Conservation (phyloP, 2,329 filamentous ascomycete genomes). For the Curvularia spicifera region DNA sequence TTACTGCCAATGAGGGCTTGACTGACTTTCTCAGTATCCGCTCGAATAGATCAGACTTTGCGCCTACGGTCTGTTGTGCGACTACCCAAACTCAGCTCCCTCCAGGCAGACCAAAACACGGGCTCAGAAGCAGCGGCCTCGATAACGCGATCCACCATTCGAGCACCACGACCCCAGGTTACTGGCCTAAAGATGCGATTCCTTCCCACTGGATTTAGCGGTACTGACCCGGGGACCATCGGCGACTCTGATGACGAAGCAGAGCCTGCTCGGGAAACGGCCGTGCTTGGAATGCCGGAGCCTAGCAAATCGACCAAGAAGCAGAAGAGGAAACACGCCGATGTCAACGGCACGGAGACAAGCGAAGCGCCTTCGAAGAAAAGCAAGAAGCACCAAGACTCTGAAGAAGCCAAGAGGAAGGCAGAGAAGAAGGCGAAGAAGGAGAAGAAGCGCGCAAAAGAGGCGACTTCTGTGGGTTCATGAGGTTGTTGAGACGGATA, state of each 20-base stretch:
- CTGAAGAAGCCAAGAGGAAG: slow-evolving; percentile 45
- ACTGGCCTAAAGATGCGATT: slow-evolving; percentile 71
- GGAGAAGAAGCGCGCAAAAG: slow-evolving; percentile 45
- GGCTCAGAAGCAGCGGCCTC: slow-evolving; percentile 51
- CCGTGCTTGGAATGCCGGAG: slow-evolving; percentile 34
- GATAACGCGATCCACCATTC: slow-evolving; percentile 58
- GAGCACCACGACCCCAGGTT: slow-evolving; percentile 68
- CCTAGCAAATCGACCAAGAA: slow-evolving; percentile 32
- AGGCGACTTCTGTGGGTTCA: slow-evolving; percentile 23
- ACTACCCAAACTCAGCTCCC: slow-evolving; percentile 54
- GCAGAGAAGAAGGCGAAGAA: slow-evolving; percentile 50
- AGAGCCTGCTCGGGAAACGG: slow-evolving; percentile 46
- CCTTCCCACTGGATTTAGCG: slow-evolving; percentile 67
- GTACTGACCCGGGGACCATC: slow-evolving; percentile 52
- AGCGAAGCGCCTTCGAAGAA: slow-evolving; percentile 47
- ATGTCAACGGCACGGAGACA: slow-evolving; percentile 37
- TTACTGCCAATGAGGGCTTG: background rate
- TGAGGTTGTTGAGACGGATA: slow-evolving; percentile 11
- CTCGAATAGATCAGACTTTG: slow-evolving; percentile 63
- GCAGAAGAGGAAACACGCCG: slow-evolving; percentile 52
- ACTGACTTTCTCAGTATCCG: slow-evolving; percentile 31
- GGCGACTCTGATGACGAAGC: slow-evolving; percentile 53
- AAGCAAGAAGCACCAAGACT: slow-evolving; percentile 47
- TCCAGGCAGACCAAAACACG: slow-evolving; percentile 51
- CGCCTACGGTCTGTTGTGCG: slow-evolving; percentile 69